Percentiles rank a stretch among this genome's conserved stretches.
Evolutionary conservation across 768 basidiomycete species (phyloP).

Genomic region (Lentinula lateritia): DNA sequence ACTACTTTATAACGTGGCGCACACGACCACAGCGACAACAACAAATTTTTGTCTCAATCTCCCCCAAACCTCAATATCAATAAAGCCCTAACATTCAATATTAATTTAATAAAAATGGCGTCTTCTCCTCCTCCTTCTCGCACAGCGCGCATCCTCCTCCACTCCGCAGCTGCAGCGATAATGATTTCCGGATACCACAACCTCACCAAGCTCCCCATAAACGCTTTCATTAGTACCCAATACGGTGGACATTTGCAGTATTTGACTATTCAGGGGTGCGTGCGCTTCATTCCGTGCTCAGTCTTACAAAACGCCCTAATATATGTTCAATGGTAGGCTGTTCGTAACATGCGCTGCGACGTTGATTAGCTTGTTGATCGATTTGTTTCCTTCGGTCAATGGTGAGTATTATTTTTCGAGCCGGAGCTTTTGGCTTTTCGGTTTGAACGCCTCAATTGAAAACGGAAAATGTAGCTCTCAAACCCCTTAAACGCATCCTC

Average conservation of each 20-base stretch:
- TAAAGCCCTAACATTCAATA: not conserved
- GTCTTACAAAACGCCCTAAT: not conserved
- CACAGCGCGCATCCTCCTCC: constrained; percentile 15
- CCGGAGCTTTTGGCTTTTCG: too few species aligned
- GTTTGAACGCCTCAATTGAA: not conserved
- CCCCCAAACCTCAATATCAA: too few species aligned
- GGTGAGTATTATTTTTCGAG: constrained; percentile 14
- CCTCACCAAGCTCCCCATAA: constrained; percentile 20
- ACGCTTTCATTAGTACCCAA: constrained; percentile 31
- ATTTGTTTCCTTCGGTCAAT: constrained; percentile 24
- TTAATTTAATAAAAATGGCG: too few species aligned
- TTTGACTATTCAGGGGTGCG: constrained; percentile 75
- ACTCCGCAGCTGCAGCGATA: constrained; percentile 22
- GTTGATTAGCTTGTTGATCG: constrained; percentile 25
- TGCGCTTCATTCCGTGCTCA: not conserved
- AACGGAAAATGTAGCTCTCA: constrained; percentile 27
- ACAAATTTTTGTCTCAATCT: too few species aligned
- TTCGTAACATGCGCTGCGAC: constrained; percentile 30
- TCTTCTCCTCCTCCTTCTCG: not conserved
- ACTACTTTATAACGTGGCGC: too few species aligned
- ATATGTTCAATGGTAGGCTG: constrained; percentile 20
- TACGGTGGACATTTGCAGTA: constrained; percentile 68
- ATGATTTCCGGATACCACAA: constrained; percentile 33
- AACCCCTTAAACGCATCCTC: constrained; percentile 45
- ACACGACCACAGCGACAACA: not conserved